Evolutionary conservation across 805 yeast species (phyloP).

Genomic region (Isabelozyma rhagii): DNA sequence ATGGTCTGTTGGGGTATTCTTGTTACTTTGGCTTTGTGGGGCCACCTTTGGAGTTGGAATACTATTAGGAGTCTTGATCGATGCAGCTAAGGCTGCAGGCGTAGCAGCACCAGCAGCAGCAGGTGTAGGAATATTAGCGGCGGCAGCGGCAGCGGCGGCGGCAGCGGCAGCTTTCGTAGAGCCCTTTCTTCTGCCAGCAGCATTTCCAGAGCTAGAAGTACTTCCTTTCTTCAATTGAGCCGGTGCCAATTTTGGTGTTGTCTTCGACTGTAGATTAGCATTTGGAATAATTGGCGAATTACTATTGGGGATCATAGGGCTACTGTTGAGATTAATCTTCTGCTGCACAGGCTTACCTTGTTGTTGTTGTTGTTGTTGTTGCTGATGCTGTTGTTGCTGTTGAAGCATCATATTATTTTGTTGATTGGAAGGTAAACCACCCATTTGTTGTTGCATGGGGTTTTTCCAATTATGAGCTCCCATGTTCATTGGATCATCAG

Average conservation of each 20-base stretch:
- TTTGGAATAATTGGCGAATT: slow-evolving; percentile 4
- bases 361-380: slow-evolving; percentile 8
- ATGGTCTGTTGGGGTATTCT: slow-evolving; percentile 39
- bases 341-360: slow-evolving; percentile 1
- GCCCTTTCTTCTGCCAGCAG: slow-evolving; percentile 14
- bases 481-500: background rate
- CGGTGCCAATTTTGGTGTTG: slow-evolving; percentile 1
- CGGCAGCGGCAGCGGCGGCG: slow-evolving; percentile 8
- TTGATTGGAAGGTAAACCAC: background rate
- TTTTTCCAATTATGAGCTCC: background rate
- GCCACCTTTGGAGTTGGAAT: slow-evolving; percentile 39
- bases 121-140: slow-evolving; percentile 32
- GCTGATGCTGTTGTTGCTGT: slow-evolving; percentile 19
- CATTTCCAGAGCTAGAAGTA: slow-evolving; percentile 9
- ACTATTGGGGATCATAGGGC: slow-evolving; percentile 22
- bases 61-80: slow-evolving; percentile 43
- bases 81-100: slow-evolving; percentile 34
- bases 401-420: slow-evolving; percentile 1
- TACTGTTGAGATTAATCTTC: slow-evolving; percentile 13
- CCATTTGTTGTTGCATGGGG: background rate
- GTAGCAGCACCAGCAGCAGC: slow-evolving; percentile 28
- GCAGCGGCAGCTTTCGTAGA: slow-evolving; percentile 24
- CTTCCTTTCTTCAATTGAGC: slow-evolving; percentile 6
- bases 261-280: slow-evolving; percentile 1
- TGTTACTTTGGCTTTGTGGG: slow-evolving; percentile 31